phyloP scores from a whole-genome alignment of 164 flowering plant genomes.

The Hamamelis virginiana region DNA sequence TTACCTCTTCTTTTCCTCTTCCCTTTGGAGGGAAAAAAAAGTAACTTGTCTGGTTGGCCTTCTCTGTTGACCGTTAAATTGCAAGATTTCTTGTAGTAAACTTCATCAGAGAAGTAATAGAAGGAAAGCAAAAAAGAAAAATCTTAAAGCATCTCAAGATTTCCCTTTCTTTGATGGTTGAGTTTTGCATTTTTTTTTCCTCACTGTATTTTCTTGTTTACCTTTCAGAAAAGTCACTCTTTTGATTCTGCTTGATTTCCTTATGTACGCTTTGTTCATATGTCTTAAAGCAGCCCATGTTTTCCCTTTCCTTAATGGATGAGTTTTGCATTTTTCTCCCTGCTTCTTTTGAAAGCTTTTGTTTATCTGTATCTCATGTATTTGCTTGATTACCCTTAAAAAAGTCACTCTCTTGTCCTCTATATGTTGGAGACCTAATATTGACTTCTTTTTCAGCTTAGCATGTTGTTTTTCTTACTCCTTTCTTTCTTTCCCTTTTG shows the following conservation, averaged over 20 bases:
- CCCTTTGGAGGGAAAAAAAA: constrained; percentile 4
- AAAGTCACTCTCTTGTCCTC: neutral
- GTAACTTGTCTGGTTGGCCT: constrained; percentile 12
- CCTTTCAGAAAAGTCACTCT: too few relatives aligned
- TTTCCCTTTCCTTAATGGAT: constrained; percentile 13
- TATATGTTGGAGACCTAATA: constrained; percentile 11
- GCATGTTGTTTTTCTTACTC: neutral
- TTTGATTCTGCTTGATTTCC: too few relatives aligned
- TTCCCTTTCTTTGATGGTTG: too few relatives aligned
- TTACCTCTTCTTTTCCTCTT: constrained; percentile 18
- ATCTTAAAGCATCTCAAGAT: neutral
- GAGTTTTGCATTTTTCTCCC: constrained; percentile 6
- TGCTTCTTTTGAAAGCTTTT: neutral
- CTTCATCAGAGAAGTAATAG: constrained; percentile 7
- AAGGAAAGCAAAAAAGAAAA: neutral
- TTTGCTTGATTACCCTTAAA: constrained; percentile 9
- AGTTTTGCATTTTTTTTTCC: too few relatives aligned
- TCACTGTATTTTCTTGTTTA: too few relatives aligned
- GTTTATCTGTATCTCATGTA: constrained; percentile 9
- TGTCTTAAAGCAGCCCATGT: constrained; percentile 10
- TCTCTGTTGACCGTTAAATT: constrained; percentile 12
- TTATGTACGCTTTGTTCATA: too few relatives aligned
- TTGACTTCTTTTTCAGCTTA: constrained; percentile 17
- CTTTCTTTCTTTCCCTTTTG: neutral
- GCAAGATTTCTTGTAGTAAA: constrained; percentile 15